Conservation (phyloP, 257 asterid species). For the Coffea eugenioides region DNA sequence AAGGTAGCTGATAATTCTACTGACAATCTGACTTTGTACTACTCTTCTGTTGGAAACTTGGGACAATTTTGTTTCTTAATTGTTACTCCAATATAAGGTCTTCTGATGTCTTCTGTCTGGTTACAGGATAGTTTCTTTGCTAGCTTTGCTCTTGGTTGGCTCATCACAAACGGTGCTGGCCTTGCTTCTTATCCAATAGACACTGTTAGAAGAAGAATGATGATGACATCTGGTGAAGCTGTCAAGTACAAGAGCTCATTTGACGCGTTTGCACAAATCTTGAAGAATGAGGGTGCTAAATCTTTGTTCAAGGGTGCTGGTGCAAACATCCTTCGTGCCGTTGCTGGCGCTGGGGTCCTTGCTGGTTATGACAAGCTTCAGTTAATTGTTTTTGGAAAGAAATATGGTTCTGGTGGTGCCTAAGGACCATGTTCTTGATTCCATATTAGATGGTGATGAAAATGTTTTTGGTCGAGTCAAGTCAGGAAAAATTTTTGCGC, state of each 20-base stretch:
- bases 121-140: constrained; percentile 74
- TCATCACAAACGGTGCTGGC: constrained; percentile 70
- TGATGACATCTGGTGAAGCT: constrained; percentile 89
- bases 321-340: constrained; percentile 75
- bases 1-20: no score
- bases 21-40: no score
- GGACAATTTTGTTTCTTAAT: neutral
- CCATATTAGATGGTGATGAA: constrained; percentile 30
- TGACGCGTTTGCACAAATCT: constrained; percentile 60
- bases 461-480: constrained; percentile 4
- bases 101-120: neutral
- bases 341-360: constrained; percentile 79
- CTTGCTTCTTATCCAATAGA: constrained; percentile 75
- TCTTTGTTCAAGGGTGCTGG: constrained; percentile 85
- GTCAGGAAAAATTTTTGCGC: no score
- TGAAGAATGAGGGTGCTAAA: constrained; percentile 59
- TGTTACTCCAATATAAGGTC: no score
- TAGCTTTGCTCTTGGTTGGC: constrained; percentile 79
- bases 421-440: constrained; percentile 30
- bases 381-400: constrained; percentile 59
- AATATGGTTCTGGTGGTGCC: constrained; percentile 60
- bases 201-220: constrained; percentile 81
- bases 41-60: neutral
- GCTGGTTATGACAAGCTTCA: constrained; percentile 78
- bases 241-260: constrained; percentile 62